phyloP scores from a whole-genome alignment of 805 yeast species.

The Dipodascopsis uninucleata region DNA sequence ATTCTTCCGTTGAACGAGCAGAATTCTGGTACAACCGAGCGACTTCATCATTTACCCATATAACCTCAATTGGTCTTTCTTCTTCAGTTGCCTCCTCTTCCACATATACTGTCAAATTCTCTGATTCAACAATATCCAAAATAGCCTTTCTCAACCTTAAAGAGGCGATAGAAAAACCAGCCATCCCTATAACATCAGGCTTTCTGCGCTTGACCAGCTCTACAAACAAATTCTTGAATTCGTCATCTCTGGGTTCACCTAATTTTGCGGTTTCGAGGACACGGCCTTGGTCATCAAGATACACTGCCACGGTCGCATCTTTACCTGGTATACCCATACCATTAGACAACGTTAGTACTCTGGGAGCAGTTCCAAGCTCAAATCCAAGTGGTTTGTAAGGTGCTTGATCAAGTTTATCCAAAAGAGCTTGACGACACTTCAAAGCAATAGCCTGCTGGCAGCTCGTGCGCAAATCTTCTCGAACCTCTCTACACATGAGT shows the following conservation, averaged over 20 bases:
- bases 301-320: constrained; percentile 82
- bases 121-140: constrained; percentile 47
- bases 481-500: constrained; percentile 67
- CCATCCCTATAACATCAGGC: constrained; percentile 87
- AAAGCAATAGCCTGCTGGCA: constrained; percentile 68
- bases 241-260: constrained; percentile 61
- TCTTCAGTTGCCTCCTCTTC: constrained; percentile 34
- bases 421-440: constrained; percentile 66
- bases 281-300: constrained; percentile 75
- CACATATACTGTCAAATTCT: constrained; percentile 44
- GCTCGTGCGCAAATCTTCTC: constrained; percentile 72
- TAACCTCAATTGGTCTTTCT: constrained; percentile 57
- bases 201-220: constrained; percentile 57
- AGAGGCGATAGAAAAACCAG: constrained; percentile 78
- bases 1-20: constrained; percentile 67
- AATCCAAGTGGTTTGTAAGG: constrained; percentile 77
- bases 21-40: constrained; percentile 86
- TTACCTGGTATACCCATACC: constrained; percentile 79
- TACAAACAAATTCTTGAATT: constrained; percentile 62
- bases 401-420: constrained; percentile 81
- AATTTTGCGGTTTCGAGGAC: constrained; percentile 74
- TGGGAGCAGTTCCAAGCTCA: constrained; percentile 77
- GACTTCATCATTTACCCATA: constrained; percentile 90
- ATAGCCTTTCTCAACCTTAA: constrained; percentile 47
- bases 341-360: constrained; percentile 73